Percentiles rank a stretch among this genome's conserved stretches.
Evolutionary conservation across 2,329 filamentous ascomycete genomes (phyloP).

Genomic region (Colletotrichum sp.): DNA sequence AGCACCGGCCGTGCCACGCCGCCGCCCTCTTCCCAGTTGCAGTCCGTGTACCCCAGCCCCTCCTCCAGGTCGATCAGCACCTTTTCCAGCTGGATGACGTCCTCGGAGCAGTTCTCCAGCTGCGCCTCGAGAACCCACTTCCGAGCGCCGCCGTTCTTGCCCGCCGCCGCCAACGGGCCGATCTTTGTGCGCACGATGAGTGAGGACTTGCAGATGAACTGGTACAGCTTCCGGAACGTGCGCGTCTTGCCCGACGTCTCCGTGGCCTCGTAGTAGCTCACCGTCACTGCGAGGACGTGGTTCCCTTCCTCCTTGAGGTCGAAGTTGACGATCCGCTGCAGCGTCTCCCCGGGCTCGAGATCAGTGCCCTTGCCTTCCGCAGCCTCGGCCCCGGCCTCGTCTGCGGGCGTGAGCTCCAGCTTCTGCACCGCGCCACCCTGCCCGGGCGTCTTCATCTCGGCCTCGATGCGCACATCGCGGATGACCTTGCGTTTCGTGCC

Average conservation of each 20-base stretch:
- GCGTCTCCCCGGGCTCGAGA: slow-evolving; percentile 65
- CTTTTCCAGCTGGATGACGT: slow-evolving; percentile 76
- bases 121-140: slow-evolving; percentile 89
- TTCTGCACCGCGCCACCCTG: slow-evolving; percentile 59
- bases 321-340: slow-evolving; percentile 84
- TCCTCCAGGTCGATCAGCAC: slow-evolving; percentile 59
- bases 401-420: slow-evolving; percentile 59
- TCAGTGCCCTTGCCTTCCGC: slow-evolving; percentile 41
- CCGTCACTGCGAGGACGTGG: slow-evolving; percentile 90
- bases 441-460: slow-evolving; percentile 94
- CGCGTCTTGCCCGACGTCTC: slow-evolving; percentile 72
- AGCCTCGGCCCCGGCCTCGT: neutral
- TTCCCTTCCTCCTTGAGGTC: slow-evolving; percentile 93
- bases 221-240: slow-evolving; percentile 94
- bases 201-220: slow-evolving; percentile 91
- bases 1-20: slow-evolving; percentile 55
- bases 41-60: slow-evolving; percentile 55
- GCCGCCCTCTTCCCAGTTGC: slow-evolving; percentile 58
- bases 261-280: slow-evolving; percentile 91
- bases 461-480: slow-evolving; percentile 80
- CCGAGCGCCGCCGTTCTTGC: slow-evolving; percentile 31
- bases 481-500: slow-evolving; percentile 53
- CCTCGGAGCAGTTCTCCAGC: slow-evolving; percentile 91
- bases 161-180: slow-evolving; percentile 57
- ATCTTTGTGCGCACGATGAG: slow-evolving; percentile 91